A percentile compares a stretch with the other conserved stretches of the same genome.
These are phyloP conservation scores for Gossypium bickii DNA, from an alignment of 345 rosid genomes.

Conservation along the genomic window DNA sequence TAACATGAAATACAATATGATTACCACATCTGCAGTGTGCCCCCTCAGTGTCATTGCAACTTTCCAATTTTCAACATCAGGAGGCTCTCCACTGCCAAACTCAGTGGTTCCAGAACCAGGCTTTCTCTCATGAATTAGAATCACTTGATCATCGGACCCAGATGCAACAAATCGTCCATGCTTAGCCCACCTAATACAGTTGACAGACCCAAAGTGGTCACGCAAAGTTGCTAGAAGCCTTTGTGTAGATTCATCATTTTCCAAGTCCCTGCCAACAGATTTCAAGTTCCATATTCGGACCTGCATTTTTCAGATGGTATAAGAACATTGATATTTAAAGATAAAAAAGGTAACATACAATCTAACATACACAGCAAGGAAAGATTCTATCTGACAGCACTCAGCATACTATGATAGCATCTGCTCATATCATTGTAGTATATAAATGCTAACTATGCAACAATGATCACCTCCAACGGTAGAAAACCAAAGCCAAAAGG, in stretches of 20 bases:
- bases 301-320: conserved; percentile 32
- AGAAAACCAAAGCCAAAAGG: neutral
- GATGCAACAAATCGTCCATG: conserved; percentile 87
- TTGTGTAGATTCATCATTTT: conserved; percentile 51
- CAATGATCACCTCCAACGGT: neutral
- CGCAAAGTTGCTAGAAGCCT: conserved; percentile 95
- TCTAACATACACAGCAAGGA: neutral
- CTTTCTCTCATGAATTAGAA: conserved; percentile 87
- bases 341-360: no score
- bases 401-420: neutral
- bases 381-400: neutral
- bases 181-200: conserved; percentile 99
- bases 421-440: neutral
- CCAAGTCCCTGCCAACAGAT: conserved; percentile 61
- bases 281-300: conserved; percentile 95
- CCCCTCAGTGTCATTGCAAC: conserved; percentile 94
- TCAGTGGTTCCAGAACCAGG: conserved; percentile 97
- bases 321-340: neutral
- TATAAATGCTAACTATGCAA: neutral
- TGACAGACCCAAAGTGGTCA: conserved; percentile 99
- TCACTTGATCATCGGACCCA: conserved; percentile 95
- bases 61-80: conserved; percentile 99
- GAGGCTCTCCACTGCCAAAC: conserved; percentile 97
- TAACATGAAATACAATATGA: conserved; percentile 20
- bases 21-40: conserved; percentile 99